Conservation (phyloP, 1,284 basidiomycete genomes). For the Boletus sp. region DNA sequence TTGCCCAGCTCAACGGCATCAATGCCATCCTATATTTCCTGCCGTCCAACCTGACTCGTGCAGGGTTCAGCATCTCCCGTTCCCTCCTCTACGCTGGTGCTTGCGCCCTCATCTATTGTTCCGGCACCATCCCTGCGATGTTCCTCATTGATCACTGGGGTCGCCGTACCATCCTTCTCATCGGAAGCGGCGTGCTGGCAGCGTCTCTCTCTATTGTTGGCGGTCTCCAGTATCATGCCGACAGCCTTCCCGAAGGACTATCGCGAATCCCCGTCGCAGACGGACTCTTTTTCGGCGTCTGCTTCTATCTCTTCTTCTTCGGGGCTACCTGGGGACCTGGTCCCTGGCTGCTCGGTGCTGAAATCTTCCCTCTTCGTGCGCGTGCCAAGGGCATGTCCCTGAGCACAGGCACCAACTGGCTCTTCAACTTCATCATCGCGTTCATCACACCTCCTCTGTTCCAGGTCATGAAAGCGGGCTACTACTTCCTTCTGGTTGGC, state of each 20-base stretch:
- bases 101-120: constrained; percentile 57
- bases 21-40: constrained; percentile 59
- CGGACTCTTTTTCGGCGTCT: constrained; percentile 45
- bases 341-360: constrained; percentile 59
- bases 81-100: constrained; percentile 53
- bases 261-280: constrained; percentile 41
- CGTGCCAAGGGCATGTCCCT: constrained; percentile 68
- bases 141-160: constrained; percentile 57
- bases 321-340: constrained; percentile 64
- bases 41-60: constrained; percentile 49
- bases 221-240: constrained; percentile 42
- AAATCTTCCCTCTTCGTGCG: constrained; percentile 67
- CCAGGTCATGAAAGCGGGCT: constrained; percentile 41
- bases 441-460: constrained; percentile 55
- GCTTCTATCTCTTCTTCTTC: constrained; percentile 46
- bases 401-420: constrained; percentile 58
- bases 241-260: constrained; percentile 40
- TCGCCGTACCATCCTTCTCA: constrained; percentile 48
- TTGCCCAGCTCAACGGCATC: constrained; percentile 58
- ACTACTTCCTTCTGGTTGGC: constrained; percentile 50
- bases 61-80: constrained; percentile 44
- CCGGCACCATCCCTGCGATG: constrained; percentile 57
- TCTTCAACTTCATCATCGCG: constrained; percentile 55
- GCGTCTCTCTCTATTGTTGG: constrained; percentile 44
- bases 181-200: constrained; percentile 45